Conservation (phyloP, 2,329 filamentous ascomycete species). For the Xylaria sp. region DNA sequence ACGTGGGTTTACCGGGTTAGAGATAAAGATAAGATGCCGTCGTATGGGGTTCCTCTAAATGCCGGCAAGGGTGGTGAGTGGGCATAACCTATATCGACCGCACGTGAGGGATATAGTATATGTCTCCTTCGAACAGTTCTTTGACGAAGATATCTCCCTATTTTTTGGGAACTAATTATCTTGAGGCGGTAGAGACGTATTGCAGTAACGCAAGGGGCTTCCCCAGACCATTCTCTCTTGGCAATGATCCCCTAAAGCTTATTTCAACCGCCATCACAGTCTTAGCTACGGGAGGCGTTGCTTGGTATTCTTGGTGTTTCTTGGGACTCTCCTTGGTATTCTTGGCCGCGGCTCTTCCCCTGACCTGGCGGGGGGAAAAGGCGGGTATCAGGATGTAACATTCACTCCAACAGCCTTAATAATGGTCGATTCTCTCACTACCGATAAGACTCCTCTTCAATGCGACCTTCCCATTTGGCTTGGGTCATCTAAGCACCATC, state of each 20-base stretch:
- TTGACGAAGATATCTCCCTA: neutral
- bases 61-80: slow-evolving; percentile 1
- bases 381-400: slow-evolving; percentile 9
- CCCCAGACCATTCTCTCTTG: slow-evolving; percentile 27
- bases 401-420: neutral
- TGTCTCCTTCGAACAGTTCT: neutral
- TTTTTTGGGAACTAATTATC: neutral
- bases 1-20: slow-evolving; percentile 7
- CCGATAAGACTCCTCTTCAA: slow-evolving; percentile 27
- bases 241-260: slow-evolving; percentile 30
- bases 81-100: neutral
- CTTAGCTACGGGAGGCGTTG: slow-evolving; percentile 11
- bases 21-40: slow-evolving; percentile 3
- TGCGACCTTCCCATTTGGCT: slow-evolving; percentile 37
- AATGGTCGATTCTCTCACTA: neutral
- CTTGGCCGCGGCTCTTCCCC: slow-evolving; percentile 30
- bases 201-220: neutral
- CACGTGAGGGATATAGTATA: neutral
- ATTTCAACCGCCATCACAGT: slow-evolving; percentile 24
- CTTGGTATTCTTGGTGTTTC: slow-evolving; percentile 33
- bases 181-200: neutral
- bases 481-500: neutral
- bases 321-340: slow-evolving; percentile 30
- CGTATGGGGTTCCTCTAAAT: neutral
- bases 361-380: neutral